Percentiles rank a stretch among this genome's conserved stretches.
phyloP scores from a whole-genome alignment of 2,329 filamentous ascomycete species.

The Basipetospora sp. region DNA sequence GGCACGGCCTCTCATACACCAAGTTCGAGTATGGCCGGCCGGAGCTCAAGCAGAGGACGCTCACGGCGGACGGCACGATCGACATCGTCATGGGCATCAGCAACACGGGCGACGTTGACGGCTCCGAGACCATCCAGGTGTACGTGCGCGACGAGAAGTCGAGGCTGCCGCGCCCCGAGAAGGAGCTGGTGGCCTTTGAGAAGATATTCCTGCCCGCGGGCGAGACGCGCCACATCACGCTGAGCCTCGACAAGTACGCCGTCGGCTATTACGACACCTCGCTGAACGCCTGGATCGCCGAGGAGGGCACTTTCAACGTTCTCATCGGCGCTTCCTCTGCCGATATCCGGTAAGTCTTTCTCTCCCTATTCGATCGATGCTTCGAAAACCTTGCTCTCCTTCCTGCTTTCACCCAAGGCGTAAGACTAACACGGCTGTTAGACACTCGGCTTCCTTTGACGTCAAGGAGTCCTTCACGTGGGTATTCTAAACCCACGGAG shows the following conservation, averaged over 20 bases:
- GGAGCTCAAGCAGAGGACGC: conserved; percentile 28
- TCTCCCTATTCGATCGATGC: not conserved
- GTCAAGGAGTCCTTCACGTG: conserved; percentile 52
- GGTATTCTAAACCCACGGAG: conserved; percentile 33
- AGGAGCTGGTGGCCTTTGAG: conserved; percentile 56
- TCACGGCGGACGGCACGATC: conserved; percentile 25
- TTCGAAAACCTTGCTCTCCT: not conserved
- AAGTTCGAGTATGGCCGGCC: conserved; percentile 49
- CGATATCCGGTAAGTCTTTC: conserved; percentile 43
- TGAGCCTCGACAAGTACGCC: conserved; percentile 34
- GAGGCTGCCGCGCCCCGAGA: conserved; percentile 48
- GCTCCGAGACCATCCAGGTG: conserved; percentile 51
- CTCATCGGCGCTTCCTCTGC: conserved; percentile 46
- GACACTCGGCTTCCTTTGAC: conserved; percentile 36
- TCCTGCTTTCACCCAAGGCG: no score
- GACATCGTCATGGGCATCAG: conserved; percentile 33
- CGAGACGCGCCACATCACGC: conserved; percentile 34
- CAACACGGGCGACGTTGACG: conserved; percentile 41
- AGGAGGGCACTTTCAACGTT: conserved; percentile 47
- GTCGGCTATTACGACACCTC: conserved; percentile 49
- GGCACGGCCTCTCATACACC: conserved; percentile 61
- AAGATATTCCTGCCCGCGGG: conserved; percentile 46
- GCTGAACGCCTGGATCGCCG: conserved; percentile 46
- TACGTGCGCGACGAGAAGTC: conserved; percentile 52
- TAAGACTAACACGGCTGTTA: conserved; percentile 17